Evolutionary conservation across 2,329 filamentous ascomycete species (phyloP), one percentile per base, ranked within the genome.

Genomic region (Ascochyta rabiei): DNA sequence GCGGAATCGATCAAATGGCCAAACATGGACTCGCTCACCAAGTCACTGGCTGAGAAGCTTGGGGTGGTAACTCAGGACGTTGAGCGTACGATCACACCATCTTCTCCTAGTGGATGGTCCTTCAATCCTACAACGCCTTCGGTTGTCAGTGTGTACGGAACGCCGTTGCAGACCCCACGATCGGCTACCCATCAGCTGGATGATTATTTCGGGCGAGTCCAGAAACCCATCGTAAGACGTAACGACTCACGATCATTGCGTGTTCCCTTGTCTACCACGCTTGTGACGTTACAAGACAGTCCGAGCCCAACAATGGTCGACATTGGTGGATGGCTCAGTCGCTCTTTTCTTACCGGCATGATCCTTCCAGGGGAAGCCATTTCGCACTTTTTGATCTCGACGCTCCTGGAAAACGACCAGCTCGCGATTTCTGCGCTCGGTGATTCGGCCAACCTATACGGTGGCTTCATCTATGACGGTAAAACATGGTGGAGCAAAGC

Each of bases 401-500:
- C 82, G 0, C 56, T 85, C 6, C 70, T 86, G 2, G 83, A 86
- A 55, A 85, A 84, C 57, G 81, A 83, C 50, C 73, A 75, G 12
- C 60, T 75, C 3, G 82, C 82, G 1, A 75, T 85, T 7, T 64
- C 72, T 18, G 69, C 69, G 23, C 72, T 85, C 1, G 83, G 83
- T 0, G 76, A 82, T 12, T 74, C 76, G 7, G 81, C 79, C 0
- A 82, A 82, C 59, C 70, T 85, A 0, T 80, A 83, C 48, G 81
- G 82, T 18, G 84, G 83, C 2, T 84, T 86, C 56, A 66, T 81
- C 19, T 83, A 82, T 54, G 62, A 71, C 7, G 75, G 72, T 3
- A 75, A 75, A 30, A 81, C 78, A 41, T 86, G 80, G 77, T 86
- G 83, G 83, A 84, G 82, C 64, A 84, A 84, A 64, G 74, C 74